These are phyloP conservation scores for Solanum habrochaites DNA, from an alignment of 257 asterid species.

Conservation along the genomic window DNA sequence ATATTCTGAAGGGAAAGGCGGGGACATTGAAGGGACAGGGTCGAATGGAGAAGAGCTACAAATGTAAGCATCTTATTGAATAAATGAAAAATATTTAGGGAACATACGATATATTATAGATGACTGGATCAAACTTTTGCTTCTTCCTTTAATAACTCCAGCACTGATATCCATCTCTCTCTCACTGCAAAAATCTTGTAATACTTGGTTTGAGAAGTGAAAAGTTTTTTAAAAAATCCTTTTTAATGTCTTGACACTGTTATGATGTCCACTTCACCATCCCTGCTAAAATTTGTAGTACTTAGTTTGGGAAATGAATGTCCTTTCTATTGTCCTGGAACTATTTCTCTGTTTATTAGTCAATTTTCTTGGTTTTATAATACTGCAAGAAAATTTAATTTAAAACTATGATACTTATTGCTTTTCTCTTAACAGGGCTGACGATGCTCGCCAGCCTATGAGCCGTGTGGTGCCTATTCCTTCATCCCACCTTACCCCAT, in stretches of 20 bases:
- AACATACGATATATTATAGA: neutral
- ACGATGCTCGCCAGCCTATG: constrained; percentile 64
- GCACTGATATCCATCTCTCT: neutral
- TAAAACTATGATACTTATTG: neutral
- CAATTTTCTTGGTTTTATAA: constrained; percentile 14
- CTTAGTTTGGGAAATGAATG: neutral
- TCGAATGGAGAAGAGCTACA: constrained; percentile 68
- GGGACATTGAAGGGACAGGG: constrained; percentile 62
- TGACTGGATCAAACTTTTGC: neutral
- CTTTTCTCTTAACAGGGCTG: constrained; percentile 31
- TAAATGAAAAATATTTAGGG: neutral
- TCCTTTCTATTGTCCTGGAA: neutral
- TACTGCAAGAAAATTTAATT: neutral
- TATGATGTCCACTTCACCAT: neutral
- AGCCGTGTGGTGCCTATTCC: constrained; percentile 46
- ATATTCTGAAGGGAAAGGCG: constrained; percentile 54
- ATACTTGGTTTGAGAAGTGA: neutral
- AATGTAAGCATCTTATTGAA: constrained; percentile 39
- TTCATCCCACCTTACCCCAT: constrained; percentile 53
- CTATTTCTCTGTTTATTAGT: neutral
- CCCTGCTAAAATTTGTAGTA: neutral
- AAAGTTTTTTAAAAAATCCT: neutral
- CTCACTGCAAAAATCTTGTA: neutral
- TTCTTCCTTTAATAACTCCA: neutral
- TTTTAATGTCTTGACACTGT: neutral